Percentiles rank a stretch among this genome's conserved stretches.
phyloP scores from a whole-genome alignment of 345 rosid genomes.

The Noccaea bulbosa region DNA sequence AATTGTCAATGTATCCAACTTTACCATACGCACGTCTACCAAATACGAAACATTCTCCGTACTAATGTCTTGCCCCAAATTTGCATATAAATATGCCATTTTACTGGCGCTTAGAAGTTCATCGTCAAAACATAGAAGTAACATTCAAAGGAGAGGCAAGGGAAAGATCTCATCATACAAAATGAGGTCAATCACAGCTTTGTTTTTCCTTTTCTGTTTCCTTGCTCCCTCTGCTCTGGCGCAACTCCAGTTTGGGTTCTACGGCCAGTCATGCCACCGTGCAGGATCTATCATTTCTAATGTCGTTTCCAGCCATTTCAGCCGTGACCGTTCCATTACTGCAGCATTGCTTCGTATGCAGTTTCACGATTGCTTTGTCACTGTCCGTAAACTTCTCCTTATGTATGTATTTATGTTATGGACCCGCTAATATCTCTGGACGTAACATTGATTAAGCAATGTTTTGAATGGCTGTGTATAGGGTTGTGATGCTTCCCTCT shows the following conservation, averaged over 20 bases:
- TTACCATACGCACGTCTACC: slow-evolving; percentile 25
- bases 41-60: slow-evolving; percentile 6
- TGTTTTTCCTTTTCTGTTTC: slow-evolving; percentile 36
- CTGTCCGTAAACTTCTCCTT: slow-evolving; percentile 46
- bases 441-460: background rate
- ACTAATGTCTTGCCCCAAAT: background rate
- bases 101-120: background rate
- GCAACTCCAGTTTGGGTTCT: slow-evolving; percentile 57
- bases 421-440: background rate
- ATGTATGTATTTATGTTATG: background rate
- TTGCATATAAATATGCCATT: slow-evolving; percentile 31
- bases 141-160: background rate
- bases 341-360: slow-evolving; percentile 87
- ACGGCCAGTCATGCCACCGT: slow-evolving; percentile 54
- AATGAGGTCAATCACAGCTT: slow-evolving; percentile 37
- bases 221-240: slow-evolving; percentile 50
- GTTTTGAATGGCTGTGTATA: slow-evolving; percentile 15
- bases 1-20: background rate
- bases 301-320: slow-evolving; percentile 49
- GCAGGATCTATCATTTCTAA: slow-evolving; percentile 59
- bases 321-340: slow-evolving; percentile 47
- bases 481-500: slow-evolving; percentile 49
- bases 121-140: background rate
- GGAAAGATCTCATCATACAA: background rate
- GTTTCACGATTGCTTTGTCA: slow-evolving; percentile 84